Evolutionary conservation across 2,329 filamentous ascomycete genomes (phyloP), one percentile per base, ranked within the genome.

Genomic region (Venturia oleaginea): DNA sequence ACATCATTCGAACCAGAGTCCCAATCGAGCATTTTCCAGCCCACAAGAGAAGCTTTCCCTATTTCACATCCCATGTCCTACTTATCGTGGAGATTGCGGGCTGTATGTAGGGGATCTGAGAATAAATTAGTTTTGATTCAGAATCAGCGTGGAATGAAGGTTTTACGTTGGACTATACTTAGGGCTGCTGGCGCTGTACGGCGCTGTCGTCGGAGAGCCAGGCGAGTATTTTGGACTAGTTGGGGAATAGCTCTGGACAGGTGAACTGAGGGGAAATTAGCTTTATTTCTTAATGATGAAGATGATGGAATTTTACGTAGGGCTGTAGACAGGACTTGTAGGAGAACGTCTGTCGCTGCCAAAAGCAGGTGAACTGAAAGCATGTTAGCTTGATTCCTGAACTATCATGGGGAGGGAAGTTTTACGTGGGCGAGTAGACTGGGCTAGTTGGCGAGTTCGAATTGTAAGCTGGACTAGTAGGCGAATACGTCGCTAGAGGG

Each of bases 301-400:
- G 22, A 42, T 10, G 84, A 67, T 37, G 72, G 85, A 83, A 38
- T 83, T 80, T 48, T 17, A 17, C 43, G 76, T 71, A 74, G 79
- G 69, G 82, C 76, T 72, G 80, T 84, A 69, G 80, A 74, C 71
- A 19, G 87, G 87, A 68, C 85, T 88, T 5, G 86, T 86, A 3
- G 87, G 86, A 2, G 85, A 87, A 78, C 78, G n/a, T 7, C 64
- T 17, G 17, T 59, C 55, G 24, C 42, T 55, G 5, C 37, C 40
- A 42, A 64, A 66, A 69, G 61, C 70, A 69, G 64, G 75, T 4
- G 43, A 48, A 7, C 43, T 48, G 22, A 13, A 27, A 11, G 7
- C 11, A 48, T 27, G 8, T 48, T 27, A 48, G 43, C 43, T 27
- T 48, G 10, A 13, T 10, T 46, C 19, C 8, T 22, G 19, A 7